Base-by-base conservation (phyloP, 176 grass and related monocot species). In the Juncus effusus region DNA sequence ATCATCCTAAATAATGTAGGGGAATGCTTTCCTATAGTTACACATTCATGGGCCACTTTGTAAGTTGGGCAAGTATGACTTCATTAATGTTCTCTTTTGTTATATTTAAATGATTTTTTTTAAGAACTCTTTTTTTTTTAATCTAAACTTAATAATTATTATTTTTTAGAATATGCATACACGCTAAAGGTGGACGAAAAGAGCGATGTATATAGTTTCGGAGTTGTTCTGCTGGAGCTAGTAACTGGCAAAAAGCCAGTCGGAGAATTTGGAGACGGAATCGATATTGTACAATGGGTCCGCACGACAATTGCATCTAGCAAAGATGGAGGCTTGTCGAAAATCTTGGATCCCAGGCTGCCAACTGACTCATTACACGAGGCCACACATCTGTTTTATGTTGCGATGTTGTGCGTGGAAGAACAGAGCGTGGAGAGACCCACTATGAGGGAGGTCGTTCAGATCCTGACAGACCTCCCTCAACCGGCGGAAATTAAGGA, bases 101-200 rank as follows among this genome's bases (percentile, higher is more conserved):
- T 19, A 54, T 50, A 77, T 73, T 16, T 63, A 42, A 59, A 38
- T 37, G 38, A 16, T 69, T 45, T 72, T 60, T 4, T 35, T 12
- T 76, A 38, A 42, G 6, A 28, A 11, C 40, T 64, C 54, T 60
- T 75, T 45, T 40, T 40, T 11, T 10, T 79, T 36, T 75, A 55
- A 65, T 83, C 60, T 28, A 12, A 74, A 16, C 0, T 14, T 56
- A 13, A 6, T 38, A 7, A 65, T 1, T 35, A 7, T 15, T 60
- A 11, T 0, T 3, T 11, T 0, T n/a, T 82, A 96, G 93, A 96
- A 63, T 96, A 96, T 3, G 93, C 93, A 12, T 96, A 96, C 80
- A 96, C 93, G 0, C 75, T 96, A 13, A 96, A 89, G 80, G 93
- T 96, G 15, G 93, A 92, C 67, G 85, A 92, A 80, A 96, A 96